Conservation (phyloP, 306 rosid genomes). For the Geum urbanum region DNA sequence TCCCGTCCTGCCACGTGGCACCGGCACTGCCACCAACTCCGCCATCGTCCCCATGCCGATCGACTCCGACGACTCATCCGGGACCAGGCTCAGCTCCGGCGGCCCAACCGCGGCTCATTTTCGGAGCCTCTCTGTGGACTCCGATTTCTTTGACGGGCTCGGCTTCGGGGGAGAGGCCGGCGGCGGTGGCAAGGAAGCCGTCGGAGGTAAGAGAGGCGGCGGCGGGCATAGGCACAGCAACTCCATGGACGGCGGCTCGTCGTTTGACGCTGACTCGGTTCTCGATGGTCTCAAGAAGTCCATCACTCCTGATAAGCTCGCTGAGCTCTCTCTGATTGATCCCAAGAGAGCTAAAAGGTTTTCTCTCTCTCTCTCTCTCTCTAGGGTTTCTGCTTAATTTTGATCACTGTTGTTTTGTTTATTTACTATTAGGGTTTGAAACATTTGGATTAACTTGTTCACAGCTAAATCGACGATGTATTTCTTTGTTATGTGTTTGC, state of each 20-base stretch:
- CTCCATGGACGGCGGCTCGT: constrained; percentile 65
- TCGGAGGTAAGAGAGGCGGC: constrained; percentile 41
- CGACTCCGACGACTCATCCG: constrained; percentile 56
- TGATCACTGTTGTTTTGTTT: background rate
- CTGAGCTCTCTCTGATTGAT: constrained; percentile 88
- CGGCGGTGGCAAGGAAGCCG: constrained; percentile 22
- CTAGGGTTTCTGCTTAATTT: background rate
- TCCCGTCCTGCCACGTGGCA: constrained; percentile 20
- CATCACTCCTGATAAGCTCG: constrained; percentile 79
- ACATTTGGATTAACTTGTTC: background rate
- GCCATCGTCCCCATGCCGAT: constrained; percentile 30
- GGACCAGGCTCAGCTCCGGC: constrained; percentile 19
- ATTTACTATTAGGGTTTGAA: background rate
- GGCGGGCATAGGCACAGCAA: constrained; percentile 61
- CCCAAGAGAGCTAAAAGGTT: constrained; percentile 95
- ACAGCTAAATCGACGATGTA: no score
- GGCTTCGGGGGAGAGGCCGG: constrained; percentile 37
- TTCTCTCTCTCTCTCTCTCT: background rate
- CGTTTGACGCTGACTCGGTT: constrained; percentile 57
- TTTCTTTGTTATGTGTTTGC: background rate
- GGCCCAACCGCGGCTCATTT: constrained; percentile 29
- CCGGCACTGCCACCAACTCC: background rate
- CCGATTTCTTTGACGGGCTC: constrained; percentile 77
- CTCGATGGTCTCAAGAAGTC: constrained; percentile 65
- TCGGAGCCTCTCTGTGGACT: constrained; percentile 85